Evolutionary conservation across 2,329 filamentous ascomycete species (phyloP).

Genomic region (Aphanocladium album): DNA sequence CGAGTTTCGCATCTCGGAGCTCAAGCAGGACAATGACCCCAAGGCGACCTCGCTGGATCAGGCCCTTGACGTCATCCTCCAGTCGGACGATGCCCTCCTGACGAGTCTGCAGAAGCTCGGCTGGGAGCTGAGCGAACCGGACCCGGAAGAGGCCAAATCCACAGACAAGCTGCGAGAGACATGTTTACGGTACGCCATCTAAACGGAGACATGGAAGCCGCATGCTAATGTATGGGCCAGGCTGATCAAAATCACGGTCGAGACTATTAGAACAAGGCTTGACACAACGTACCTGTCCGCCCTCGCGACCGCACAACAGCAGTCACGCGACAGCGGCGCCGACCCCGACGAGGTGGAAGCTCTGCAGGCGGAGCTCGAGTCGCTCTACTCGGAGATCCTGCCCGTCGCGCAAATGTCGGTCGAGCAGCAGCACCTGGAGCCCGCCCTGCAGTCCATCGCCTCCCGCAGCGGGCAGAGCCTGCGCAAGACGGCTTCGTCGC

Average conservation of each 20-base stretch:
- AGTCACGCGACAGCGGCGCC: conserved; percentile 21
- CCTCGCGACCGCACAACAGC: conserved; percentile 26
- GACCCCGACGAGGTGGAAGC: conserved; percentile 40
- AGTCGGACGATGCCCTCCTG: conserved; percentile 61
- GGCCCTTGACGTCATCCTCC: conserved; percentile 45
- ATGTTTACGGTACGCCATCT: conserved; percentile 42
- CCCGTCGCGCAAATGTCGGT: conserved; percentile 67
- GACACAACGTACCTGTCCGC: conserved; percentile 52
- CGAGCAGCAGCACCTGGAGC: conserved; percentile 61
- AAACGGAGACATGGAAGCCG: not conserved
- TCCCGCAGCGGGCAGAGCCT: conserved; percentile 39
- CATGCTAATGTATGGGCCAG: conserved; percentile 25
- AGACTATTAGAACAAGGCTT: conserved; percentile 48
- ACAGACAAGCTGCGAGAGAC: conserved; percentile 54
- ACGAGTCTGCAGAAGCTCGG: conserved; percentile 62
- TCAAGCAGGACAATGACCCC: conserved; percentile 43
- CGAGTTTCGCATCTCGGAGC: conserved; percentile 40
- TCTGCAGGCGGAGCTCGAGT: conserved; percentile 61
- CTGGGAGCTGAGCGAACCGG: conserved; percentile 51
- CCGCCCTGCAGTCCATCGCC: conserved; percentile 46
- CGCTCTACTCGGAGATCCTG: conserved; percentile 63
- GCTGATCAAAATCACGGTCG: conserved; percentile 53
- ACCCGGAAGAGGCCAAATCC: conserved; percentile 46
- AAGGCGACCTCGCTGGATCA: conserved; percentile 41
- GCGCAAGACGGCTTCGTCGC: conserved; percentile 40